These are phyloP conservation scores for Thamnidium elegans DNA, from an alignment of 192 early-diverging fungal genomes.

Conservation along the genomic window DNA sequence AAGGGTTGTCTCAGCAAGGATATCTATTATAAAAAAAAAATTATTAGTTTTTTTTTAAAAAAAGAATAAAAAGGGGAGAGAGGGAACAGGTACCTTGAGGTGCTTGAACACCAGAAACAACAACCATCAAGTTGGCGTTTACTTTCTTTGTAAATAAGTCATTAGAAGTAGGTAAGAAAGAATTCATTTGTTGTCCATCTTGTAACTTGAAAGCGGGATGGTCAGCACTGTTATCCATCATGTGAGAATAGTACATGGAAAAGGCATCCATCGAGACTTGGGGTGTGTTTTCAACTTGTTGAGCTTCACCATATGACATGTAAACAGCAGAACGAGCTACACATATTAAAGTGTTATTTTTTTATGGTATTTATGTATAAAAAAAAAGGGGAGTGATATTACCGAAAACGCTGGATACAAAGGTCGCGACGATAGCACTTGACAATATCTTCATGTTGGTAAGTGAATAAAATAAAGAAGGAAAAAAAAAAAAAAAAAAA, in stretches of 20 bases:
- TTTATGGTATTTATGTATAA: too few species aligned
- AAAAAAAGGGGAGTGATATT: neutral
- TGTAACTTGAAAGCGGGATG: constrained; percentile 17
- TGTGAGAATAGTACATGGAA: constrained; percentile 18
- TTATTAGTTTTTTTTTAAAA: neutral
- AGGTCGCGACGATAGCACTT: neutral
- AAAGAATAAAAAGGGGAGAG: neutral
- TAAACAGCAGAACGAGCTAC: constrained; percentile 27
- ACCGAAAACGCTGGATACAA: constrained; percentile 12
- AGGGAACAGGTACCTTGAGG: constrained; percentile 12
- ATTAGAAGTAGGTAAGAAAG: constrained; percentile 3
- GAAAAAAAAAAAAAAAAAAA: neutral
- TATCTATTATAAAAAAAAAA: constrained; percentile 1
- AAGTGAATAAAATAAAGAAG: neutral
- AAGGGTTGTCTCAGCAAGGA: neutral
- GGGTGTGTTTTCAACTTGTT: neutral
- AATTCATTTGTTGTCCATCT: constrained; percentile 12
- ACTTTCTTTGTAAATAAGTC: constrained; percentile 20
- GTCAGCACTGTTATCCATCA: constrained; percentile 17
- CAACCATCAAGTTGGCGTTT: constrained; percentile 21
- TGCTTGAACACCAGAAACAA: constrained; percentile 19
- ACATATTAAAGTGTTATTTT: neutral
- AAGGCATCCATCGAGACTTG: constrained; percentile 22
- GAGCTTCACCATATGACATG: constrained; percentile 13
- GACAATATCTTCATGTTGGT: constrained; percentile 11